Percentiles rank a stretch among this genome's conserved stretches.
These are phyloP conservation scores for Solanum tarapatanum DNA, from an alignment of 257 asterid genomes.

Conservation along the genomic window DNA sequence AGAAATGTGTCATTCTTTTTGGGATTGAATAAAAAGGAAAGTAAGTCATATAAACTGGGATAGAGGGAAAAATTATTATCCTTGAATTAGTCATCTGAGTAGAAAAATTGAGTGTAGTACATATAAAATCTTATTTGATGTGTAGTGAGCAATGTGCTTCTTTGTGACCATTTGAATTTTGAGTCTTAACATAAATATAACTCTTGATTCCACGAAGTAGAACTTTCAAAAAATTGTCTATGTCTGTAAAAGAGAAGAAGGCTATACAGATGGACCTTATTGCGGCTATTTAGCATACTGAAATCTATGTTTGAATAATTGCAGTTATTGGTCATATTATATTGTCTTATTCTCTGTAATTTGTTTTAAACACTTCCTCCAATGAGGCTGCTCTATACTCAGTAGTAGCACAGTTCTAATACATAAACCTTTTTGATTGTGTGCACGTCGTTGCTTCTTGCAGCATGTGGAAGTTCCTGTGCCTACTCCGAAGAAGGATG, in stretches of 20 bases:
- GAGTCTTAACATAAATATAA: not conserved
- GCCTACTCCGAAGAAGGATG: conserved; percentile 46
- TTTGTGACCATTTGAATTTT: not conserved
- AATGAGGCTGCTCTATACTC: not conserved
- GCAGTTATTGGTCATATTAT: not conserved
- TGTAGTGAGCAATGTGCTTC: not conserved
- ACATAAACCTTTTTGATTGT: not conserved
- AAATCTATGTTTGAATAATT: not conserved
- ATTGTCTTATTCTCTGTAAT: not conserved
- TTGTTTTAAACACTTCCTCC: not conserved
- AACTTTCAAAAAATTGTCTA: not conserved
- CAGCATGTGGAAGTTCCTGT: conserved; percentile 65
- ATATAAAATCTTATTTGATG: not conserved
- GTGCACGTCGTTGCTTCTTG: conserved; percentile 1
- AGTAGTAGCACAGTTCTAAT: not conserved
- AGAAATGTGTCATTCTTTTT: too few species aligned
- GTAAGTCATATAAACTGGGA: not conserved
- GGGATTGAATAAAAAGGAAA: too few species aligned
- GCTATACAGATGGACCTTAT: not conserved
- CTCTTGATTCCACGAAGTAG: not conserved
- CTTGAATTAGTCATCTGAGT: not conserved
- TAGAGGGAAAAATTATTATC: not conserved
- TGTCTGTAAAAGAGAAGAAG: not conserved
- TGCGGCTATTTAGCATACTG: not conserved
- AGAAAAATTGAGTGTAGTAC: not conserved